These are phyloP conservation scores for Fusarium humuli DNA, from an alignment of 2,329 filamentous ascomycete species.

Conservation along the genomic window DNA sequence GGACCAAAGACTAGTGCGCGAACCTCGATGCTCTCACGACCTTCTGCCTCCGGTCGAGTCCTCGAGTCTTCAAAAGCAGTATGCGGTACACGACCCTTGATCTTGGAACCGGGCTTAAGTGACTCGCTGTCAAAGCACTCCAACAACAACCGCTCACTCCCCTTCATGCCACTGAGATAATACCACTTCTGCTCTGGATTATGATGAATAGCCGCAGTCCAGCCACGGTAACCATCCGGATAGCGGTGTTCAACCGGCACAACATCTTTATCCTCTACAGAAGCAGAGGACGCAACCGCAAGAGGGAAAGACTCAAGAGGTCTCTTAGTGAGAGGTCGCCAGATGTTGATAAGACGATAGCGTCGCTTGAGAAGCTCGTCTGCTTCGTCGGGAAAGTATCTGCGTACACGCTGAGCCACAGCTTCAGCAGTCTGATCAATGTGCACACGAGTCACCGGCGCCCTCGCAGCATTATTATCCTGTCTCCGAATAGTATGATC, in stretches of 20 bases:
- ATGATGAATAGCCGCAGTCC: conserved; percentile 77
- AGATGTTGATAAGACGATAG: conserved; percentile 89
- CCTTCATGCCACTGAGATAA: conserved; percentile 83
- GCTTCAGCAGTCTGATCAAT: conserved; percentile 83
- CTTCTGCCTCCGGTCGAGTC: conserved; percentile 75
- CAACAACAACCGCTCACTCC: conserved; percentile 77
- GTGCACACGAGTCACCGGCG: conserved; percentile 79
- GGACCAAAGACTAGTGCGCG: conserved; percentile 84
- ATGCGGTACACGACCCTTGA: conserved; percentile 73
- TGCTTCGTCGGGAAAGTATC: conserved; percentile 76
- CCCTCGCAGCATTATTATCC: conserved; percentile 67
- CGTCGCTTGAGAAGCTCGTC: conserved; percentile 73
- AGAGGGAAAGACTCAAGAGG: conserved; percentile 76
- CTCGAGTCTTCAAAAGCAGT: conserved; percentile 83
- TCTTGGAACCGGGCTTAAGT: conserved; percentile 59
- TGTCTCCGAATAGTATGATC: conserved; percentile 88
- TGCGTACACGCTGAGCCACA: conserved; percentile 73
- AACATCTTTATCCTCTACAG: conserved; percentile 71
- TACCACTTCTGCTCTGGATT: conserved; percentile 76
- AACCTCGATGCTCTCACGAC: conserved; percentile 90
- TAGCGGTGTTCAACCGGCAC: conserved; percentile 81
- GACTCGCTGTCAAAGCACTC: conserved; percentile 81
- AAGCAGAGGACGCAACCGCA: conserved; percentile 74
- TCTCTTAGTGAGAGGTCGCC: conserved; percentile 72
- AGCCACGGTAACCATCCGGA: conserved; percentile 70